Evolutionary conservation across 73 alveolate genomes (phyloP).

Genomic region (Effrenium voratum): DNA sequence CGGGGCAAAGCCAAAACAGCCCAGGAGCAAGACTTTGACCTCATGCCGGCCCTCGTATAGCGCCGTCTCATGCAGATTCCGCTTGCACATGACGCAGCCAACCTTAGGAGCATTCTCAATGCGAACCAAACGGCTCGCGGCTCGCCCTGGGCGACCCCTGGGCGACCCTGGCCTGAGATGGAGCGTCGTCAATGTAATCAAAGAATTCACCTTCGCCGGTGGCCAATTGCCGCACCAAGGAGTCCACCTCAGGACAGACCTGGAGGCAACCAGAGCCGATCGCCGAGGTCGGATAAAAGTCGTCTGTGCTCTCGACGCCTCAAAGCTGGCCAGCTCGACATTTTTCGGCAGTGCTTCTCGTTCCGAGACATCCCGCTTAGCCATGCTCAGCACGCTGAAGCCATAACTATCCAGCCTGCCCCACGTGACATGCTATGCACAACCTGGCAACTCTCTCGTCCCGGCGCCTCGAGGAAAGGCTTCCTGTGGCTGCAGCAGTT

Average conservation of each 20-base stretch:
- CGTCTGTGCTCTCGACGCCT: too few species aligned
- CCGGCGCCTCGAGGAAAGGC: conserved; percentile 48
- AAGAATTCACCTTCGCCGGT: conserved; percentile 70
- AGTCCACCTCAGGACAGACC: conserved; percentile 76
- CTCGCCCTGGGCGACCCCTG: not conserved
- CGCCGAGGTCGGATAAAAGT: too few species aligned
- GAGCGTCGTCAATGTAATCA: conserved; percentile 48
- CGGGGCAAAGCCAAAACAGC: not conserved
- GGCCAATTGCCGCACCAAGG: conserved; percentile 44
- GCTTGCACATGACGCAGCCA: conserved; percentile 84
- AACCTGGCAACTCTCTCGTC: not conserved
- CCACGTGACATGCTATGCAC: not conserved
- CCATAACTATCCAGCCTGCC: not conserved
- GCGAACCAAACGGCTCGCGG: not conserved
- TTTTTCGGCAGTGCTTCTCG: too few species aligned
- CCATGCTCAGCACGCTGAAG: not conserved
- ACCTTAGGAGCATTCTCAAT: not conserved
- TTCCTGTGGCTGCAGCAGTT: conserved; percentile 37
- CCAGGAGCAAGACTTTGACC: conserved; percentile 47
- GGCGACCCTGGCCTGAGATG: conserved; percentile 8
- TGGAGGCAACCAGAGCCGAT: not conserved
- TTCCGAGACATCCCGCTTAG: too few species aligned
- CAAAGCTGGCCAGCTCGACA: too few species aligned
- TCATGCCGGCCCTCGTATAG: conserved; percentile 80
- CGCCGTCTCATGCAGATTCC: conserved; percentile 68